Conservation (phyloP, 148 eudicot genomes). For the Rhododendron simsii region DNA sequence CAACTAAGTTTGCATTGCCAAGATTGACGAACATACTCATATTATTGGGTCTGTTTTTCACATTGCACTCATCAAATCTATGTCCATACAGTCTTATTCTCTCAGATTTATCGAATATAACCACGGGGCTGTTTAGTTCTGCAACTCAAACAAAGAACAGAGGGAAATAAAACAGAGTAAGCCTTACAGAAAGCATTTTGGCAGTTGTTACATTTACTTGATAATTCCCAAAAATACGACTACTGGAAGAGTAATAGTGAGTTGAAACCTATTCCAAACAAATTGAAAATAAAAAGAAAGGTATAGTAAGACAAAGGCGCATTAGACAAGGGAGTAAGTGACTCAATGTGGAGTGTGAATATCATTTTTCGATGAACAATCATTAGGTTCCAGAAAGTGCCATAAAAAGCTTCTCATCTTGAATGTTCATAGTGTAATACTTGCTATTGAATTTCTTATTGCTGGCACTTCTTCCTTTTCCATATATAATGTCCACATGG, state of each 20-base stretch:
- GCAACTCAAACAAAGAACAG: not conserved
- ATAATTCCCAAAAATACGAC: not conserved
- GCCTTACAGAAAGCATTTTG: not conserved
- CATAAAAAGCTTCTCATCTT: not conserved
- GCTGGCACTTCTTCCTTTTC: not conserved
- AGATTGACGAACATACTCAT: not conserved
- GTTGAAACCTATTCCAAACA: not conserved
- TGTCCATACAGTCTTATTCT: not conserved
- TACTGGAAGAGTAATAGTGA: not conserved
- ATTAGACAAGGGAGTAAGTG: not conserved
- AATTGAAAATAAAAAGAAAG: not conserved
- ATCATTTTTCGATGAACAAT: not conserved
- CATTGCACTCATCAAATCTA: not conserved
- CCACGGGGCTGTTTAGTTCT: not conserved
- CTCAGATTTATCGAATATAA: not conserved
- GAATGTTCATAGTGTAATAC: not conserved
- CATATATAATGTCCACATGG: not conserved
- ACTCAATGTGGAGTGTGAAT: not conserved
- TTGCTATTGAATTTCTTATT: not conserved
- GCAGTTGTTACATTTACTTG: not conserved
- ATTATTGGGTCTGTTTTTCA: not conserved
- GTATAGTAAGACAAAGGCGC: not conserved
- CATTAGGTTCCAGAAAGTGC: not conserved
- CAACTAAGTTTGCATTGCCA: not conserved
- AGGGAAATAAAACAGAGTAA: not conserved